Evolutionary conservation across 345 rosid species (phyloP).

Genomic region (Turnera subulata): DNA sequence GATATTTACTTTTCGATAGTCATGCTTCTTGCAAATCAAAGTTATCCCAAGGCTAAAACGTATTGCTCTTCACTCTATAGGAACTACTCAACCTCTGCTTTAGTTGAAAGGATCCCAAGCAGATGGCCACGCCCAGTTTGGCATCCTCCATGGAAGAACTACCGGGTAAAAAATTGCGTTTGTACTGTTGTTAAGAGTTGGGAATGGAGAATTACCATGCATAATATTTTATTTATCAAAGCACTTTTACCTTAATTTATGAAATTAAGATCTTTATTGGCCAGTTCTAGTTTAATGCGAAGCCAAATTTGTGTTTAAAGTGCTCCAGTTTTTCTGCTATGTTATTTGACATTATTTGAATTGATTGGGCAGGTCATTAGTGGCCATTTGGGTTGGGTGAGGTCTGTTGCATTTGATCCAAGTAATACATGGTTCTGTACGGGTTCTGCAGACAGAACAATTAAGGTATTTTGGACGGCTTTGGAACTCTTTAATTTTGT

Average conservation of each 20-base stretch:
- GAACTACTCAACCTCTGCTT: constrained; percentile 71
- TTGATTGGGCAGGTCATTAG: constrained; percentile 61
- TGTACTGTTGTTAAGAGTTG: constrained; percentile 15
- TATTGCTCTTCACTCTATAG: constrained; percentile 53
- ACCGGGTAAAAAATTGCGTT: constrained; percentile 69
- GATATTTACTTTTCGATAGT: too few species aligned
- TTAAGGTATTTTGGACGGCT: constrained; percentile 98
- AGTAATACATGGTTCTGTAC: constrained; percentile 98
- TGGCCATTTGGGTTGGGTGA: constrained; percentile 99
- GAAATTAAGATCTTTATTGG: neutral
- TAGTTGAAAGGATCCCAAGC: constrained; percentile 96
- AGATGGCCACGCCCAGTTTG: constrained; percentile 98
- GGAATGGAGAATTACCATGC: neutral
- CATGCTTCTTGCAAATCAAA: neutral
- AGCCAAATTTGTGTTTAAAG: neutral
- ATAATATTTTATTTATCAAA: too few species aligned
- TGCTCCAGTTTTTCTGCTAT: constrained; percentile 9
- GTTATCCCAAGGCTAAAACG: neutral
- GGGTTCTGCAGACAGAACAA: constrained; percentile 97
- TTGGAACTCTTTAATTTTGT: constrained; percentile 90
- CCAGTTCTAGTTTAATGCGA: too few species aligned
- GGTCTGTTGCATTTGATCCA: constrained; percentile 94
- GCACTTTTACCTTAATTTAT: neutral
- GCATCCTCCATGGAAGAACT: constrained; percentile 99
- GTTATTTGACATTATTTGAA: constrained; percentile 14